These are phyloP conservation scores for Tricholomella constricta DNA, from an alignment of 768 basidiomycete species.

Conservation along the genomic window DNA sequence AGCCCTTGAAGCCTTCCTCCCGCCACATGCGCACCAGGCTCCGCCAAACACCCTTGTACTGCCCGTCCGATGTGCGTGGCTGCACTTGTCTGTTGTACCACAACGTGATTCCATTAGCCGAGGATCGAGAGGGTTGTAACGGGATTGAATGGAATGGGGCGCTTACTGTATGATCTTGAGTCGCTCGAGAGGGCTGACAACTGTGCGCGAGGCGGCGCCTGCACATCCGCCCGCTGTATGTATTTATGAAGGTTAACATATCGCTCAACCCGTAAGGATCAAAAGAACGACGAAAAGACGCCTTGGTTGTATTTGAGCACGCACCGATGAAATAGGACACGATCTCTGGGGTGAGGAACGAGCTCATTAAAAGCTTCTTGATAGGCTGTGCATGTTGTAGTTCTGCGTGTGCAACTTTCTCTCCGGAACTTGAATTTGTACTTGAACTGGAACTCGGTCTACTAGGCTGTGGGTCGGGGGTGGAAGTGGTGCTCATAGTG, in stretches of 20 bases:
- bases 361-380: constrained; percentile 10
- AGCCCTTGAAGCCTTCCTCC: constrained; percentile 92
- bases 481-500: constrained; percentile 12
- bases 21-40: constrained; percentile 88
- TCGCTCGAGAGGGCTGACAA: constrained; percentile 89
- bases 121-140: constrained; percentile 10
- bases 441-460: constrained; percentile 9
- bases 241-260: background rate
- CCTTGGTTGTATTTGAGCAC: no score
- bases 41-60: constrained; percentile 84
- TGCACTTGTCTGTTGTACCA: constrained; percentile 81
- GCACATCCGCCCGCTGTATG: constrained; percentile 55
- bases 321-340: constrained; percentile 47
- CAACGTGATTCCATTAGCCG: background rate
- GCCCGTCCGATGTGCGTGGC: constrained; percentile 56
- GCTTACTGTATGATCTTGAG: constrained; percentile 96
- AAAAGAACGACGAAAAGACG: no score
- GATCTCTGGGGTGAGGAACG: constrained; percentile 39
- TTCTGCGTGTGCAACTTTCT: background rate
- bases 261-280: no score
- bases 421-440: background rate
- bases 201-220: constrained; percentile 79
- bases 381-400: constrained; percentile 4
- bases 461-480: constrained; percentile 4
- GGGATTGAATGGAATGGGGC: background rate